Conservation (phyloP, 257 asterid species). For the Echium plantagineum region DNA sequence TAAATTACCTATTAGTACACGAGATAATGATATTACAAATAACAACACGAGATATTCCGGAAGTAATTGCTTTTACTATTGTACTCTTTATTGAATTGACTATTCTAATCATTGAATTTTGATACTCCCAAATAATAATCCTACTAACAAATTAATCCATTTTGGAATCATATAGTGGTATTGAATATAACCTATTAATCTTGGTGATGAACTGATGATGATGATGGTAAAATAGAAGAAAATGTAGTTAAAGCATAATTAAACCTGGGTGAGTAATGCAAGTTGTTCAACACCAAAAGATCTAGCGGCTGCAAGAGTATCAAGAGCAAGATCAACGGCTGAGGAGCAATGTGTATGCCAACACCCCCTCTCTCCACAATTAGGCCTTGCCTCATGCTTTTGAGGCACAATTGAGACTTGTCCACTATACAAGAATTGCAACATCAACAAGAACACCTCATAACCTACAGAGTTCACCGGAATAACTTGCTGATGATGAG, state of each 20-base stretch:
- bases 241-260: background rate
- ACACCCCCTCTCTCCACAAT: slow-evolving; percentile 79
- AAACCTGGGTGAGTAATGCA: slow-evolving; percentile 84
- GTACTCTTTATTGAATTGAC: too few species aligned
- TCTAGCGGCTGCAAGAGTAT: slow-evolving; percentile 87
- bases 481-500: slow-evolving; percentile 28
- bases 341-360: slow-evolving; percentile 99
- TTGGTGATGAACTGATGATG: too few species aligned
- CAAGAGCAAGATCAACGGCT: slow-evolving; percentile 97
- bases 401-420: slow-evolving; percentile 95
- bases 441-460: slow-evolving; percentile 74
- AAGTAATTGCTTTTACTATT: too few species aligned
- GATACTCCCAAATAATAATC: background rate
- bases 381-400: slow-evolving; percentile 86
- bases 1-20: too few species aligned
- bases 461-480: slow-evolving; percentile 86
- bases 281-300: slow-evolving; percentile 90
- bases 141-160: too few species aligned
- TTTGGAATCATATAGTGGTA: background rate
- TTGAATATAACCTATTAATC: background rate
- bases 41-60: too few species aligned
- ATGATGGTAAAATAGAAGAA: too few species aligned
- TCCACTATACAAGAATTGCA: slow-evolving; percentile 88
- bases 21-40: too few species aligned
- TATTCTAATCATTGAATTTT: background rate